A percentile compares a stretch with the other conserved stretches of the same genome.
These are phyloP conservation scores for Aegilops tauschii DNA, from an alignment of 176 grass and related monocot genomes.

Conservation along the genomic window DNA sequence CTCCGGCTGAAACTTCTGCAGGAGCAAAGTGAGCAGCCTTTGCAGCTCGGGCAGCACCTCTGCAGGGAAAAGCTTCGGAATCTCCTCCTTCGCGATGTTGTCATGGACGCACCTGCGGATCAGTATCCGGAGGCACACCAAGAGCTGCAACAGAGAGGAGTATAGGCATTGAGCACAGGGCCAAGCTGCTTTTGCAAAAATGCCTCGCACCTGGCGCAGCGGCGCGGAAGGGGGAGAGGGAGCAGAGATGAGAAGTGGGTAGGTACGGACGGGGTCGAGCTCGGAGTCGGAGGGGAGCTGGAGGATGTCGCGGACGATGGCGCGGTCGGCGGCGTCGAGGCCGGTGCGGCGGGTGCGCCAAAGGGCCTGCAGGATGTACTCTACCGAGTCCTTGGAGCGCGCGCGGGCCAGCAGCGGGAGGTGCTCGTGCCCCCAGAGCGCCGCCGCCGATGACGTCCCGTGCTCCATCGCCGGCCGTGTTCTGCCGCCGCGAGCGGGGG, in stretches of 20 bases:
- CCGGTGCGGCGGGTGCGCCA: conserved; percentile 91
- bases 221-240: not conserved
- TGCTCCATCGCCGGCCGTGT: conserved; percentile 20
- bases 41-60: conserved; percentile 71
- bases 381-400: conserved; percentile 84
- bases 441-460: not conserved
- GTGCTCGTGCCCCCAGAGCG: conserved; percentile 66
- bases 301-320: conserved; percentile 72
- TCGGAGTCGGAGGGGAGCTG: conserved; percentile 61
- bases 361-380: conserved; percentile 88
- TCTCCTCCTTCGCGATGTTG: conserved; percentile 53
- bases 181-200: not conserved
- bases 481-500: conserved; percentile 13
- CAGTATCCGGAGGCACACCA: conserved; percentile 81
- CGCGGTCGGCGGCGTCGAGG: conserved; percentile 87
- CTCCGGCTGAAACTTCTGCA: conserved; percentile 86
- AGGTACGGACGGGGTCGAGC: conserved; percentile 59
- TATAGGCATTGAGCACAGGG: not conserved
- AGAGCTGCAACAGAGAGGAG: conserved; percentile 46
- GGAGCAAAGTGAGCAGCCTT: conserved; percentile 74
- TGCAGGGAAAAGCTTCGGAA: conserved; percentile 67
- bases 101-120: conserved; percentile 65
- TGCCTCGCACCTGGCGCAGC: not conserved
- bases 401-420: conserved; percentile 68
- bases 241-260: not conserved